Evolutionary conservation across 2,329 filamentous ascomycete species (phyloP).

Genomic region (Fusarium neocosmosporiellum): DNA sequence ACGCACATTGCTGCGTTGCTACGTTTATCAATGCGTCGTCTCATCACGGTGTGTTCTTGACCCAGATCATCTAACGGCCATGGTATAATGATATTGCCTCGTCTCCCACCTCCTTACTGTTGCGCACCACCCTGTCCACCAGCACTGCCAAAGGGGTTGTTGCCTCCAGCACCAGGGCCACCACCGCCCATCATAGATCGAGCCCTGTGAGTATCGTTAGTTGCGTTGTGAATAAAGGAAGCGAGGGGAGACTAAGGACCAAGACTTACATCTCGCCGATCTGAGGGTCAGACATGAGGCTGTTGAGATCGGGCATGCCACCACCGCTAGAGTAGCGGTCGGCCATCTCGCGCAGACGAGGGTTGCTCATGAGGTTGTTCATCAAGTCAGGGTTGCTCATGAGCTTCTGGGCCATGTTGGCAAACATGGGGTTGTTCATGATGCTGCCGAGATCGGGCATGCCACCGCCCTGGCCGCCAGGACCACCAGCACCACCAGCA

Average conservation of each 20-base stretch:
- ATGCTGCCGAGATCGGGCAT: conserved; percentile 90
- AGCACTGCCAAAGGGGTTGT: conserved; percentile 43
- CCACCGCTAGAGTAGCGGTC: conserved; percentile 79
- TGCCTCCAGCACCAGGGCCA: conserved; percentile 35
- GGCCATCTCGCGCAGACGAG: conserved; percentile 87
- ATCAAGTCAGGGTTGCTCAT: conserved; percentile 98
- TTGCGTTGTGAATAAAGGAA: background rate
- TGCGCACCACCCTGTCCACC: conserved; percentile 44
- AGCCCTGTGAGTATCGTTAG: conserved; percentile 50
- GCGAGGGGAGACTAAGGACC: background rate
- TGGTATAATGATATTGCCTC: conserved; percentile 39
- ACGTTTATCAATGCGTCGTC: conserved; percentile 38
- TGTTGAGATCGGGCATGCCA: conserved; percentile 88
- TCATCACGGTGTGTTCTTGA: conserved; percentile 11
- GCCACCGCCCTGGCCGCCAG: conserved; percentile 74
- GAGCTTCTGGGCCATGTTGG: conserved; percentile 94
- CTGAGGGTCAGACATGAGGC: conserved; percentile 90
- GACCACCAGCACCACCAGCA: conserved; percentile 66
- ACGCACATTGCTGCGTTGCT: conserved; percentile 26
- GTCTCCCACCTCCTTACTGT: conserved; percentile 32
- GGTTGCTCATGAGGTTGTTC: conserved; percentile 94
- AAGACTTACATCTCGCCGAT: conserved; percentile 90
- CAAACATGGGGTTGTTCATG: conserved; percentile 99
- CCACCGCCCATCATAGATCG: conserved; percentile 59
- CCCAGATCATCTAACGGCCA: conserved; percentile 19